Base-by-base conservation (phyloP, 108 stramenopile species). In the Epithemia pelagica region DNA sequence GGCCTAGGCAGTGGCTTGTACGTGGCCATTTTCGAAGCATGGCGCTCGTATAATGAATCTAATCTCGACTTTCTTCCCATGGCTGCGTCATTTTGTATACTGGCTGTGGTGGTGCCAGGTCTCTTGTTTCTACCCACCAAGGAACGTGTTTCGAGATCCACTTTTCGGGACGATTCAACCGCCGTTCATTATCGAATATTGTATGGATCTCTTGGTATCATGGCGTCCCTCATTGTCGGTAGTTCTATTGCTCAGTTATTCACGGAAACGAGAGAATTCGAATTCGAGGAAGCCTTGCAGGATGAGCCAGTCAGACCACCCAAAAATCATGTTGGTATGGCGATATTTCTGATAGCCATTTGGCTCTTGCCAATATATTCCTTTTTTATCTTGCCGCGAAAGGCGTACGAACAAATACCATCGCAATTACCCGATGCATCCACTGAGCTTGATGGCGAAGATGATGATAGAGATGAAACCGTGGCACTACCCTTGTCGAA, bases 21-120 rank as follows among this genome's bases (percentile, higher is more conserved):
- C 65, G 82, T 23, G 1, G 26, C 46, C 33, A 18, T 68, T 3
- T 92, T 89, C 65, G 67, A 83, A 54, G 62, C 86, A 19, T 69
- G 89, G 29, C 79, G 82, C 29, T 30, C 64, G 28, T 63, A 62
- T 20, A 61, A 27, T 5, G 66, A 63, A 52, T 67, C 70, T n/a
- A 74, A 76, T 57, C 73, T 93, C 28, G 82, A 93, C 57, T 88
- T 93, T 71, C 71, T 93, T 26, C 82, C 87, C 51, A 88, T 93
- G 85, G 87, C 83, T 19, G 82, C 88, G 0, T 73, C 75, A 25
- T 79, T 93, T 51, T 82, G 82, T 28, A 67, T 87, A 31, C 27
- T 73, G 22, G 83, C 81, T 3, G 89, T 82, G 0, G 66, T 62
- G 3, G 61, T 90, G 26, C 91, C 91, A 0, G 76, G 84, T 30